Evolutionary conservation across 2,329 filamentous ascomycete genomes (phyloP), one percentile per base, ranked within the genome.

Genomic region (Lasiodiplodia citricola): DNA sequence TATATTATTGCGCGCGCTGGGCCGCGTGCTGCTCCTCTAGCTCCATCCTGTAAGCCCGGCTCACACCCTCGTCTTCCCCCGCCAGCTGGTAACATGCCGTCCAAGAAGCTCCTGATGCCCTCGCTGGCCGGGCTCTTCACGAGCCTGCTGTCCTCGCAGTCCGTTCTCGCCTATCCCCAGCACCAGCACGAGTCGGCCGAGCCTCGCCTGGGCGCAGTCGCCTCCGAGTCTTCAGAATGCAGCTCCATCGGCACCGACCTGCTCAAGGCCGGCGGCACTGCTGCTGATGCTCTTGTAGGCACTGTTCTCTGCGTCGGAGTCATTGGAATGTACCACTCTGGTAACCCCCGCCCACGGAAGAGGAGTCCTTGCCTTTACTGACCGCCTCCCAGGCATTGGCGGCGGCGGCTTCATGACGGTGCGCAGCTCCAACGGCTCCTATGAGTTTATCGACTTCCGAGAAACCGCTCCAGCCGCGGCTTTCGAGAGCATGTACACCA

Each of bases 361-460:
- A 21, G n/a, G n/a, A 3, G 10, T 18, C 13, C 7, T 14, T 18
- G 31, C 25, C 13, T 23, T 23, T 44, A 38, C 66, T 64, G 14
- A 63, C 18, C 14, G 11, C 23, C 88, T 81, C 51, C 28, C 47
- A 78, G 94, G 95, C 18, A 91, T 97, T 69, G 94, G 92, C 23
- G 95, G 95, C 7, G 95, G 95, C 51, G 95, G 95, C 2, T 98
- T 98, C 80, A 92, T 94, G 86, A 84, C 97, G 5, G 87, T 97
- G 5, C 89, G 92, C 58, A 85, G 88, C 41, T 82, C 87, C 18
- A 84, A 92, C 69, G 93, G 93, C n/a, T 83, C 84, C 21, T 96
- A 94, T 76, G 93, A 97, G 76, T 90, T 90, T 69, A 89, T 98
- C 73, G 95, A 98, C 80, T 98, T 97, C 76, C 87, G 95, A 57